Conservation (phyloP, 2,329 filamentous ascomycete genomes). For the Mycosphaerella sp. region DNA sequence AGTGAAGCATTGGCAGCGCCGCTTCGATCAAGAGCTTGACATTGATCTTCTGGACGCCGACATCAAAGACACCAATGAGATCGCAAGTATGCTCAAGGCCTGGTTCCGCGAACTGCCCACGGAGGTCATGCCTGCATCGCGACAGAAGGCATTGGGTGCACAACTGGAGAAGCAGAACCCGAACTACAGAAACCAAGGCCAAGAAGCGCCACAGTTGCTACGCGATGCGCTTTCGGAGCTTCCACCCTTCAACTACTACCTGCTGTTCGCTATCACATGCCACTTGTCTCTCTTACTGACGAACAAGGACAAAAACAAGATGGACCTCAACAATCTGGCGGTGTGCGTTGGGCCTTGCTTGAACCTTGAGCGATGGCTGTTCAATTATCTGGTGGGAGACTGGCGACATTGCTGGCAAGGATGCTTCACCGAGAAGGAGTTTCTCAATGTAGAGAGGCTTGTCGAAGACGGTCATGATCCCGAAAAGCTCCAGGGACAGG, state of each 20-base stretch:
- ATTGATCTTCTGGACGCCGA: conserved; percentile 83
- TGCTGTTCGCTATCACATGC: conserved; percentile 94
- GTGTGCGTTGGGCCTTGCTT: conserved; percentile 97
- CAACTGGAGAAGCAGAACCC: conserved; percentile 77
- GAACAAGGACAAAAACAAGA: conserved; percentile 93
- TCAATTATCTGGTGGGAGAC: conserved; percentile 89
- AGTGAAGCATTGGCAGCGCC: conserved; percentile 87
- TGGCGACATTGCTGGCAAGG: conserved; percentile 98
- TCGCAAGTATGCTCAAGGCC: conserved; percentile 91
- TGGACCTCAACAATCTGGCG: conserved; percentile 92
- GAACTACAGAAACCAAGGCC: conserved; percentile 54
- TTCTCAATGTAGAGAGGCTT: conserved; percentile 23
- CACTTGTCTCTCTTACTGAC: conserved; percentile 86
- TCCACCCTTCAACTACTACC: conserved; percentile 96
- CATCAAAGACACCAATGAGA: conserved; percentile 93
- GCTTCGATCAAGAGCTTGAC: conserved; percentile 74
- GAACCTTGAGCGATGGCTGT: conserved; percentile 91
- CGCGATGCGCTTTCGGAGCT: conserved; percentile 88
- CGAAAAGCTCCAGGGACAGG: conserved; percentile 1
- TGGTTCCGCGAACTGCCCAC: conserved; percentile 95
- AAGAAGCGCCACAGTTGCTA: conserved; percentile 69
- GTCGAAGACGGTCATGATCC: conserved; percentile 23
- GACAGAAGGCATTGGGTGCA: conserved; percentile 70
- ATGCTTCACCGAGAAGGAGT: conserved; percentile 75
- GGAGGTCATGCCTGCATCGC: conserved; percentile 80